These are phyloP conservation scores for Tetrahymena thermophila DNA, from an alignment of 73 alveolate genomes.

Conservation along the genomic window DNA sequence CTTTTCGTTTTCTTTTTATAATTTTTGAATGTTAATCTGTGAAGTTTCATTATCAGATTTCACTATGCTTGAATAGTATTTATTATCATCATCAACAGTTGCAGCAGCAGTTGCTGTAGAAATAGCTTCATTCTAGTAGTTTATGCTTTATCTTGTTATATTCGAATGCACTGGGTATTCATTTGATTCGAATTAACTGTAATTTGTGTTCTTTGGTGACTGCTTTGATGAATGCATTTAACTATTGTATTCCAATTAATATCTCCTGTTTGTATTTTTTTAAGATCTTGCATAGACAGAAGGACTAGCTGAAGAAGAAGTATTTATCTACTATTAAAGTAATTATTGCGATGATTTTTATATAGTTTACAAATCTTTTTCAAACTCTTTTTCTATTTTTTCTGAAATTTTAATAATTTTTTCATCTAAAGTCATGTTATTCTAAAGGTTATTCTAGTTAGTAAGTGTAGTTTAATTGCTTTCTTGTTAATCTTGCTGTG, in stretches of 20 bases:
- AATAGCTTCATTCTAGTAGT: not conserved
- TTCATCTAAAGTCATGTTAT: not conserved
- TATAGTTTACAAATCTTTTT: not conserved
- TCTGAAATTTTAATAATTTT: not conserved
- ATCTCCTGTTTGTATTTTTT: not conserved
- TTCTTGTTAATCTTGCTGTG: not conserved
- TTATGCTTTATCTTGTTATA: not conserved
- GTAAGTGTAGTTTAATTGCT: not conserved
- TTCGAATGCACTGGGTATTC: not conserved
- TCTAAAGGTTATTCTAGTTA: not conserved
- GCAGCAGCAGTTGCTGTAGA: not conserved
- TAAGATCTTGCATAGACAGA: not conserved
- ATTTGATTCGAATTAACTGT: not conserved
- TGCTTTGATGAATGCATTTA: not conserved
- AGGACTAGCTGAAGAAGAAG: not conserved
- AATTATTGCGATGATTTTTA: not conserved
- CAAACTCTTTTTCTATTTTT: not conserved
- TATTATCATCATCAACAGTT: not conserved
- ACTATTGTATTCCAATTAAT: not conserved
- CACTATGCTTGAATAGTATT: not conserved
- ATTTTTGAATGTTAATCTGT: not conserved
- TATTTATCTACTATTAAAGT: not conserved
- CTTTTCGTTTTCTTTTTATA: not conserved
- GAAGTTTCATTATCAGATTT: not conserved
- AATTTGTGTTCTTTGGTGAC: not conserved